A percentile compares a stretch with the other conserved stretches of the same genome.
Conservation (phyloP, 2,329 filamentous ascomycete species). For the Ophiocordyceps camponoti-saundersi region DNA sequence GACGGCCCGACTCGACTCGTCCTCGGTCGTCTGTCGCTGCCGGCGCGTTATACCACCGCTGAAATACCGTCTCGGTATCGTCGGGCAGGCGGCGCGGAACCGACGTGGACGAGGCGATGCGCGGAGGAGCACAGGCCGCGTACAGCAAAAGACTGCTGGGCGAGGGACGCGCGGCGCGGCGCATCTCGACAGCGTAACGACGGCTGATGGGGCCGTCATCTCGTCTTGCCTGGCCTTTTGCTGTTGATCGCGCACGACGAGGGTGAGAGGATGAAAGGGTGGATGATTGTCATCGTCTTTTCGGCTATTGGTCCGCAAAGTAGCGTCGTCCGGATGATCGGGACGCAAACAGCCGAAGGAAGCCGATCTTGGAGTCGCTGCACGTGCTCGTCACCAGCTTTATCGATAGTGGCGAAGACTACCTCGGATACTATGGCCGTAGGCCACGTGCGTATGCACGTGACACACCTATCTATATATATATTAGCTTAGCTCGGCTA, state of each 20-base stretch:
- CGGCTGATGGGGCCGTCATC: constrained; percentile 8
- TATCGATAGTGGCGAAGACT: neutral
- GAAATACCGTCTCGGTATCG: neutral
- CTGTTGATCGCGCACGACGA: neutral
- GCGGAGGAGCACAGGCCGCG: constrained; percentile 5
- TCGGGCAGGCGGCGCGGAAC: neutral
- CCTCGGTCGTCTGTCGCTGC: constrained; percentile 6
- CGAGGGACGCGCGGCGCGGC: constrained; percentile 11
- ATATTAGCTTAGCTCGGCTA: too few relatives aligned
- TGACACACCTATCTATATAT: too few relatives aligned
- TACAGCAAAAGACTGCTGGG: constrained; percentile 11
- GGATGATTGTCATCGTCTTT: neutral
- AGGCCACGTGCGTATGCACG: too few relatives aligned
- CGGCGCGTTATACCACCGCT: constrained; percentile 19
- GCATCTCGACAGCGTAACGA: constrained; percentile 20
- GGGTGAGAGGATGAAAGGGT: neutral
- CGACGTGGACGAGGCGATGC: neutral
- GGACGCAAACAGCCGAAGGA: neutral
- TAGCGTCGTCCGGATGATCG: neutral
- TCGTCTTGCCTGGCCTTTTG: neutral
- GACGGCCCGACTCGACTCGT: constrained; percentile 33
- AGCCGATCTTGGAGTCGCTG: neutral
- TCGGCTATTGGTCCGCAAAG: neutral
- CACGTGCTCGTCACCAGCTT: neutral
- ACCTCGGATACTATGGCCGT: neutral